Conservation (phyloP, 2,329 filamentous ascomycete species). For the Aureobasidium zeae region DNA sequence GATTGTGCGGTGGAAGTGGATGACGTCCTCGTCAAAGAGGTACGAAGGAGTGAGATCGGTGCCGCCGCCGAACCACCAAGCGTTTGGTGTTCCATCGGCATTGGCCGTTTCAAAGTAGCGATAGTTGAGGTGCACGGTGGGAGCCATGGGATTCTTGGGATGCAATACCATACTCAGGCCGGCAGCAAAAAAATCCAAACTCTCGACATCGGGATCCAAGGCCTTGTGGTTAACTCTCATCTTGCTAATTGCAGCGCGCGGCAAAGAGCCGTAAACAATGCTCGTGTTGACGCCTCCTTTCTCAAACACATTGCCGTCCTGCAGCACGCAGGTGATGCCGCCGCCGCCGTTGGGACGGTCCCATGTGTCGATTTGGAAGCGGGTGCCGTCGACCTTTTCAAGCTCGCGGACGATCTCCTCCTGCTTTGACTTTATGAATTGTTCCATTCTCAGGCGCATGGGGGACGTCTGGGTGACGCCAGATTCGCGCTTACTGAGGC, state of each 20-base stretch:
- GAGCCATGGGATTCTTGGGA: slow-evolving; percentile 90
- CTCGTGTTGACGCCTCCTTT: slow-evolving; percentile 95
- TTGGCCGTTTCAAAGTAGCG: slow-evolving; percentile 96
- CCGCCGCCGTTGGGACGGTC: slow-evolving; percentile 78
- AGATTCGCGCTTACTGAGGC: slow-evolving; percentile 66
- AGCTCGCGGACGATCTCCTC: slow-evolving; percentile 76
- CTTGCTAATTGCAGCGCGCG: slow-evolving; percentile 75
- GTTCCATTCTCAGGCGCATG: slow-evolving; percentile 97
- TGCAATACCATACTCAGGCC: slow-evolving; percentile 90
- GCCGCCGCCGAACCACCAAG: slow-evolving; percentile 98
- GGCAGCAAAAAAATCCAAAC: slow-evolving; percentile 88
- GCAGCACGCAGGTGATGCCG: slow-evolving; percentile 86
- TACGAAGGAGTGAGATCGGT: slow-evolving; percentile 89
- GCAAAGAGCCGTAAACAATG: slow-evolving; percentile 85
- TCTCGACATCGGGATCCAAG: slow-evolving; percentile 67
- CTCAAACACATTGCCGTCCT: slow-evolving; percentile 94
- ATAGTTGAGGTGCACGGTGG: slow-evolving; percentile 96
- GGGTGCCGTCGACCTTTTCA: slow-evolving; percentile 70
- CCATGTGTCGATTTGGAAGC: slow-evolving; percentile 82
- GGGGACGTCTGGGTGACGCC: slow-evolving; percentile 69
- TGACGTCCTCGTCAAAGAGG: slow-evolving; percentile 91
- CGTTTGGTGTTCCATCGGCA: slow-evolving; percentile 66
- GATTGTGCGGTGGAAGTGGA: slow-evolving; percentile 90
- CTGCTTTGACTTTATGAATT: slow-evolving; percentile 89
- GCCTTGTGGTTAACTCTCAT: slow-evolving; percentile 96